These are phyloP conservation scores for Mucor circinelloides DNA, from an alignment of 371 early-diverging fungal genomes.

Conservation along the genomic window DNA sequence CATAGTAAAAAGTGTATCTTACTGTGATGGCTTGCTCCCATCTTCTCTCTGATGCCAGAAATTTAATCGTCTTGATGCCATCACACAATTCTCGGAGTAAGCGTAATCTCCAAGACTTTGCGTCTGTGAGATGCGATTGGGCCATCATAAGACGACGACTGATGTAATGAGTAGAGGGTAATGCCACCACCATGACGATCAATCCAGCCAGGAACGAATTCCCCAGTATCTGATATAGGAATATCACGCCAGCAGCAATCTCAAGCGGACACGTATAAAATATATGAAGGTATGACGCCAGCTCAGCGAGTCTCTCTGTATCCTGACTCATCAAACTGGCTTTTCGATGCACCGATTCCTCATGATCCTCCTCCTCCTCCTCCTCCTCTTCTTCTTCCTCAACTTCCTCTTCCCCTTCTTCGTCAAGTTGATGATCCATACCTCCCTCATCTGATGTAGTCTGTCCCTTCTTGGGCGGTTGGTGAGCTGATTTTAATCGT, in stretches of 20 bases:
- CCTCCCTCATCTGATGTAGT: neutral
- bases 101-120: conserved; percentile 63
- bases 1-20: conserved; percentile 9
- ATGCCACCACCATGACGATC: conserved; percentile 58
- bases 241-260: conserved; percentile 61
- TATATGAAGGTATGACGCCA: conserved; percentile 58
- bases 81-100: conserved; percentile 67
- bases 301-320: conserved; percentile 66
- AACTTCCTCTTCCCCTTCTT: conserved; percentile 9
- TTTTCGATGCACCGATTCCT: conserved; percentile 59
- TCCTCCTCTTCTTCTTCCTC: conserved; percentile 14
- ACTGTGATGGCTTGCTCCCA: conserved; percentile 62
- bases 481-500: conserved; percentile 20
- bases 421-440: neutral
- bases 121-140: conserved; percentile 57
- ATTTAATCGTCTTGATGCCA: conserved; percentile 74
- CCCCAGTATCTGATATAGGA: conserved; percentile 70
- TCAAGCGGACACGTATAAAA: conserved; percentile 69
- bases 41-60: conserved; percentile 76
- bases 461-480: neutral
- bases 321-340: conserved; percentile 84
- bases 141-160: conserved; percentile 46
- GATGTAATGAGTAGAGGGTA: conserved; percentile 66
- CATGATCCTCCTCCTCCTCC: conserved; percentile 22
- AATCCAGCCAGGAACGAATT: conserved; percentile 70